Base-by-base conservation (phyloP, 2,329 filamentous ascomycete genomes). In the Trichoderma breve region DNA sequence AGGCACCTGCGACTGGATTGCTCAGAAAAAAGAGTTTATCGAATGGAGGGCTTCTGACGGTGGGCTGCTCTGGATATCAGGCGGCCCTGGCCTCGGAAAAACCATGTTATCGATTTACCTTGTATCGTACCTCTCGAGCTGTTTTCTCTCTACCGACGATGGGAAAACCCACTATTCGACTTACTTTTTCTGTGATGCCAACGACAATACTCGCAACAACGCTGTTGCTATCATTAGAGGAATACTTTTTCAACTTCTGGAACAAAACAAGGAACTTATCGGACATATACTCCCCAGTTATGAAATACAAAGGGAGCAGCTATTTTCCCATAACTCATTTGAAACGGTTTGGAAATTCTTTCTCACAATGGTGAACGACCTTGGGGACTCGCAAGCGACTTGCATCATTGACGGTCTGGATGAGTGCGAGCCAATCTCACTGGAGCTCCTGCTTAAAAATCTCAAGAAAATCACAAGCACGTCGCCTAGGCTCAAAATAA, bases 41-140 rank as follows among this genome's bases (percentile, higher is more conserved):
- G n/a, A 71, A 32, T 71, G 68, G 68, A n/a, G 1, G 18, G 30
- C 4, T 6, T 65, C 68, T 3, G 9, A 39, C 0, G 60, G 58
- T 1, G 68, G 68, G 3, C 30, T 71, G 28, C 68, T 71, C 12
- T 71, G 68, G 68, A 65, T 71, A 62, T 64, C 60, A 2, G 68
- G 68, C 3, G 68, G 68, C 9, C 68, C 68, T 8, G 68, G 68
- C 15, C 12, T 58, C 1, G 68, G 68, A 1, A 71, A 71, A 26
- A 71, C 68, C 3, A 71, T 71, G 68, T 15, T 71, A 7, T 64
- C 68, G 0, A 64, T 71, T n/a, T 57, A 57, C 30, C 60, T 71
- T 0, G 58, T 34, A 11, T 8, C n/a, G 6, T 71, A 71, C 9
- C 68, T 71, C 26, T 18, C n/a, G 3, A 21, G 6, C 9, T 53